Percentiles rank a stretch among this genome's conserved stretches.
Evolutionary conservation across 2,329 filamentous ascomycete species (phyloP).

Genomic region (Penicillium sp.): DNA sequence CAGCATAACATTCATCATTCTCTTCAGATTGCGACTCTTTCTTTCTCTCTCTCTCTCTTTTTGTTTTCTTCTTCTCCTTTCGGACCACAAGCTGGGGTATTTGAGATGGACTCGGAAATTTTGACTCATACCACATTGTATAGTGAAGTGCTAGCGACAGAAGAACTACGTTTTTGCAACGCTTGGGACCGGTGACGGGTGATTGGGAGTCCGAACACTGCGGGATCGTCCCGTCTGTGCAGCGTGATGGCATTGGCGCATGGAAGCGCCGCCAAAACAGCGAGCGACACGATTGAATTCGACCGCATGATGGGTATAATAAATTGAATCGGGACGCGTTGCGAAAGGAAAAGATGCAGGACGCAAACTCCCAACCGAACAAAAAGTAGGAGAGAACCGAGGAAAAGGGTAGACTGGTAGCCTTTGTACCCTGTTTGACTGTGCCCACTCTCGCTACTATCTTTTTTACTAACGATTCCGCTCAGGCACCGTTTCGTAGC

Average conservation of each 20-base stretch:
- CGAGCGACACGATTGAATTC: slow-evolving; percentile 4
- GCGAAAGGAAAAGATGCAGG: not conserved
- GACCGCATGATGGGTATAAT: not conserved
- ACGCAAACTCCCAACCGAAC: too few relatives aligned
- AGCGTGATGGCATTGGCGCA: slow-evolving; percentile 9
- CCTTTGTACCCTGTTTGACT: not conserved
- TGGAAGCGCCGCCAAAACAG: slow-evolving; percentile 5
- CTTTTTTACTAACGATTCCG: not conserved
- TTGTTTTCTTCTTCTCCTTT: too few relatives aligned
- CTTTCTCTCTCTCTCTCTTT: too few relatives aligned
- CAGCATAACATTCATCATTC: not conserved
- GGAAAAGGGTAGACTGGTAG: not conserved
- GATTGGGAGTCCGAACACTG: slow-evolving; percentile 8
- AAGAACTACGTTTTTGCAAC: not conserved
- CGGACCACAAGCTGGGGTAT: not conserved
- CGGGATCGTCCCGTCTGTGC: slow-evolving; percentile 10
- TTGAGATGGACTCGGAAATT: not conserved
- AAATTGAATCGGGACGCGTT: not conserved
- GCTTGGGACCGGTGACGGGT: not conserved
- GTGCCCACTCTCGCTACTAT: not conserved
- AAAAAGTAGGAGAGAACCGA: too few relatives aligned
- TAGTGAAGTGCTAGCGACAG: not conserved
- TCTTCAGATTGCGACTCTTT: too few relatives aligned
- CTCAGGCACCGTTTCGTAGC: not conserved
- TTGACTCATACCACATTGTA: not conserved